Base-by-base conservation (phyloP, 2,329 filamentous ascomycete species). In the Drechmeria coniospora region DNA sequence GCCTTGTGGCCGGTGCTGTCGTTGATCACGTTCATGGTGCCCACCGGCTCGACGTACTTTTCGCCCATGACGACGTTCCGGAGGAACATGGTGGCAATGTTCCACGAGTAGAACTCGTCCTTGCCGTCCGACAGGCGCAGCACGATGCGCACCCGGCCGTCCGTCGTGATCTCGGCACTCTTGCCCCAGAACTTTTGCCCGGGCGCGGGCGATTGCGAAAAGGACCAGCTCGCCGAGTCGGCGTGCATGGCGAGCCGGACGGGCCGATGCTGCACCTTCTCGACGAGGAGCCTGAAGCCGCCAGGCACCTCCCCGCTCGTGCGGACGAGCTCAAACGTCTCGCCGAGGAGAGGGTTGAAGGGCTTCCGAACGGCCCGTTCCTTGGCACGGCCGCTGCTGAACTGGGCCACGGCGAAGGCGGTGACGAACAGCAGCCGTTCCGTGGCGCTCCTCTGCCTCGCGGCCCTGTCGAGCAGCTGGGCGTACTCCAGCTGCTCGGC, bases 161-260 rank as follows among this genome's bases (percentile, higher is more conserved):
- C 87, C 0, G 84, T 95, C 34, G 81, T 90, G 36, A 98, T 73
- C 53, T 98, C 90, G 3, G 83, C 83, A 30, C 79, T 87, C 59
- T 95, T 95, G 31, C 90, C 90, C 90, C 90, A 95, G 59, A 98
- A 98, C 49, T 95, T 95, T 48, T 98, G 87, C 14, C 79, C 78
- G 0, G 90, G 90, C 31, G 79, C 76, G 0, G 90, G 82, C 4
- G 79, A 81, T 48, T 95, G 90, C 1, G 81, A 67, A 35, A 93
- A 76, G 3, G 79, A 83, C 90, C 90, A 98, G 32, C 69, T 62
- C 21, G 73, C 67, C 21, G 80, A 74, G 50, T 98, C 90, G 4
- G 87, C 90, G 51, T 95, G 86, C 59, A 86, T 87, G 5, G 90
- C 90, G 44, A 95, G 72, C 36, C 86, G 75, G 10, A 98, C 82